These are phyloP conservation scores for Tuber aestivum DNA, from an alignment of 495 filamentous ascomycete species.

Conservation along the genomic window DNA sequence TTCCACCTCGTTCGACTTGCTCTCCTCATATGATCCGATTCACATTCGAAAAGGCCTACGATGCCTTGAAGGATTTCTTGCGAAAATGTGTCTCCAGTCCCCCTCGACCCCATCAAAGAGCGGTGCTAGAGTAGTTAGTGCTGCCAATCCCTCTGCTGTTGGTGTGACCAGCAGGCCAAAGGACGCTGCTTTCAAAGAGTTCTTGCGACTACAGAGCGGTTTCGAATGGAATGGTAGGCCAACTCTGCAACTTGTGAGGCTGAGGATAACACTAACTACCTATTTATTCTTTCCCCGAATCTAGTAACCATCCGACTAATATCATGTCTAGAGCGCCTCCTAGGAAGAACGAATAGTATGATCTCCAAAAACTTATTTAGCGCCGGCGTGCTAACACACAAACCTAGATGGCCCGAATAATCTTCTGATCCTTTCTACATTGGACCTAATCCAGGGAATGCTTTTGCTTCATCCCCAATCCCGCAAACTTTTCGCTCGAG, in stretches of 20 bases:
- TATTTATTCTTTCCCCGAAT: background rate
- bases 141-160: constrained; percentile 15
- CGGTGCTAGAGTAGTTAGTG: constrained; percentile 19
- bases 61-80: constrained; percentile 91
- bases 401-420: constrained; percentile 69
- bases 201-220: constrained; percentile 91
- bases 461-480: constrained; percentile 91
- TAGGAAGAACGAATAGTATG: constrained; percentile 65
- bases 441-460: constrained; percentile 85
- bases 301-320: constrained; percentile 78
- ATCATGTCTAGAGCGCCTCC: constrained; percentile 76
- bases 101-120: constrained; percentile 42
- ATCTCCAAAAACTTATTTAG: background rate
- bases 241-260: background rate
- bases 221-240: constrained; percentile 89
- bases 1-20: constrained; percentile 90
- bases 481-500: constrained; percentile 76
- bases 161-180: constrained; percentile 46
- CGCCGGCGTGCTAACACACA: constrained; percentile 13
- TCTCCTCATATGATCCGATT: constrained; percentile 80
- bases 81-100: constrained; percentile 79
- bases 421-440: constrained; percentile 75
- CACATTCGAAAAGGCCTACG: constrained; percentile 91
- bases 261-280: constrained; percentile 14
- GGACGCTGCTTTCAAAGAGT: constrained; percentile 90